Base-by-base conservation (phyloP, 805 yeast species). In the Myxozyma udenii region DNA sequence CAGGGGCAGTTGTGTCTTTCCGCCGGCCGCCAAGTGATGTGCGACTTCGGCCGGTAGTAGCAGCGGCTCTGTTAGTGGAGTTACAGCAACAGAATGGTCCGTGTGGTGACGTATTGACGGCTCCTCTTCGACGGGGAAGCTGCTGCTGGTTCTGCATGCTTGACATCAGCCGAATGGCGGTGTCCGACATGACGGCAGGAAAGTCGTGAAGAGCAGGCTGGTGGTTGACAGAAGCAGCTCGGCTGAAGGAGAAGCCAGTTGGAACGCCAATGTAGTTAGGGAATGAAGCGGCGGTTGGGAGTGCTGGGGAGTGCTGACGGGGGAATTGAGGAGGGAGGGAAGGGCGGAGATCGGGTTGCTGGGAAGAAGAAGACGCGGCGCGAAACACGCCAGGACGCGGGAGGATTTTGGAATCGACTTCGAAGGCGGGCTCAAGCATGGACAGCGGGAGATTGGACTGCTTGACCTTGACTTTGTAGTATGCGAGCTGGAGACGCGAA, bases 391-490 rank as follows among this genome's bases (percentile, higher is more conserved):
- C n/a, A n/a, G n/a, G n/a, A n/a, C n/a, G n/a, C n/a, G n/a, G n/a
- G n/a, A n/a, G n/a, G n/a, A n/a, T n/a, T 14, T 28, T 28, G 12
- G 9, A 9, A 9, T 28, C 12, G 14, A 14, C 33, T 14, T 28
- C 33, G 33, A 28, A 18, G 6, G 47, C 26, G 25, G 66, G 53
- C 23, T 66, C 55, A 9, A 67, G 54, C 19, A 66, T 59, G 11
- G 55, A 21, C 44, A 68, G 48, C 11, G 72, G 63, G 5, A 63
- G 50, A 14, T 50, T 33, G n/a, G 59, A 53, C 52, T 69, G 71
- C 48, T 67, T 60, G 19, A 67, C 65, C 18, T 49, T 50, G 41
- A 68, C 68, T 41, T 69, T 69, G 54, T 64, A 68, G 55, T 66
- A 60, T 21, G 72, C 72, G 30, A 68, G 58, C 19, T 59, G 57